Conservation (phyloP, 2,329 filamentous ascomycete species). For the Phoma sp. region DNA sequence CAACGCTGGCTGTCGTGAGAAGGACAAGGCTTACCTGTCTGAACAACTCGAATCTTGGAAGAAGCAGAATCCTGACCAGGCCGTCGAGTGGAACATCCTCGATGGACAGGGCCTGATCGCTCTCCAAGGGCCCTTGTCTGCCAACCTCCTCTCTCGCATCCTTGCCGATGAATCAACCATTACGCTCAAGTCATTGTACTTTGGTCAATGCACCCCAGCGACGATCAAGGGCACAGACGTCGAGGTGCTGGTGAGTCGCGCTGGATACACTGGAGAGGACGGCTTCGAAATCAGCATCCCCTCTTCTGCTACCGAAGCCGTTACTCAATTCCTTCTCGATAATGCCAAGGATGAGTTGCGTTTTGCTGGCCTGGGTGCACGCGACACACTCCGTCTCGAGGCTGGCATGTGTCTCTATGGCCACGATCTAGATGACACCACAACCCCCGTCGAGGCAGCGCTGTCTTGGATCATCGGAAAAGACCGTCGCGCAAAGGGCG, state of each 20-base stretch:
- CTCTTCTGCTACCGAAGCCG: conserved; percentile 65
- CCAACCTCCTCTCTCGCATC: conserved; percentile 69
- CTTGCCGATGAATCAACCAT: conserved; percentile 59
- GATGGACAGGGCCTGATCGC: conserved; percentile 81
- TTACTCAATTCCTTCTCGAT: conserved; percentile 73
- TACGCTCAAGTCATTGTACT: conserved; percentile 70
- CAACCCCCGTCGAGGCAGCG: conserved; percentile 70
- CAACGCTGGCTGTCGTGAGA: conserved; percentile 89
- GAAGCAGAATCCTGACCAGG: conserved; percentile 47
- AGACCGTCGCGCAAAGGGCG: conserved; percentile 70
- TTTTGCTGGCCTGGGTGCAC: conserved; percentile 85
- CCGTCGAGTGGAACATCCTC: conserved; percentile 73
- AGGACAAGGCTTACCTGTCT: conserved; percentile 80
- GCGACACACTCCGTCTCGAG: conserved; percentile 91
- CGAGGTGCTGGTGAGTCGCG: conserved; percentile 77
- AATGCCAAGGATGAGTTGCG: conserved; percentile 69
- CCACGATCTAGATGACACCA: conserved; percentile 87
- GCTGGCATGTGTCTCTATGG: conserved; percentile 99
- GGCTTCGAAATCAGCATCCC: conserved; percentile 95
- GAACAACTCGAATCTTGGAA: conserved; percentile 66
- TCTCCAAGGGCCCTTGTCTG: conserved; percentile 83
- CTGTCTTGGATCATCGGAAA: conserved; percentile 86
- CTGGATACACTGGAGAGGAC: conserved; percentile 96
- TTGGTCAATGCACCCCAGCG: conserved; percentile 75
- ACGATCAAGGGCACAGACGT: conserved; percentile 65